Percentiles rank a stretch among this genome's conserved stretches.
Conservation (phyloP, 1,284 basidiomycete genomes). For the Microbotryum intermedium region DNA sequence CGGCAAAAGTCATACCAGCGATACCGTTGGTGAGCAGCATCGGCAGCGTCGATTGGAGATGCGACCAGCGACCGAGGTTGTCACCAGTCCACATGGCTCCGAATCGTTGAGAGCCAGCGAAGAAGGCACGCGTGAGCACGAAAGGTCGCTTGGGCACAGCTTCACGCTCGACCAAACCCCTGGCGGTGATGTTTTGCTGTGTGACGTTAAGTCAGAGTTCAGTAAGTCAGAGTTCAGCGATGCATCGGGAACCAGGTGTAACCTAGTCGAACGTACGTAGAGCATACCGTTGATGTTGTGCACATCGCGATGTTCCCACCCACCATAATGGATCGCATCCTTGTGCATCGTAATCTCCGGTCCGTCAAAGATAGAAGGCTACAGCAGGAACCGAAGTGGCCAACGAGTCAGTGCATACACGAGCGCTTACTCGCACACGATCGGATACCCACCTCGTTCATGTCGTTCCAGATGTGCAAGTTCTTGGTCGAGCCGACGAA, state of each 20-base stretch:
- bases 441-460: conserved; percentile 69
- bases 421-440: conserved; percentile 9
- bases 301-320: conserved; percentile 96
- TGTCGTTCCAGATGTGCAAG: conserved; percentile 95
- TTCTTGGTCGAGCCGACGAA: conserved; percentile 55
- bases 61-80: conserved; percentile 95
- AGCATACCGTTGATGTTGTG: conserved; percentile 83
- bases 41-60: conserved; percentile 85
- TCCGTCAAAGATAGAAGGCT: conserved; percentile 96
- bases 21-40: conserved; percentile 88
- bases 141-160: conserved; percentile 73
- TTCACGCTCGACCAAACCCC: conserved; percentile 69
- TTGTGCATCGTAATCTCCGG: conserved; percentile 97
- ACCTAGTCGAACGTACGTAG: conserved; percentile 4
- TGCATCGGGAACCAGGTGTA: neutral
- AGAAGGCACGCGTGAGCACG: conserved; percentile 91
- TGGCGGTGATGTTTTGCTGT: conserved; percentile 76
- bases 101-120: conserved; percentile 86
- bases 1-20: conserved; percentile 87
- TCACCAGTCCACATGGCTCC: conserved; percentile 99
- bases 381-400: conserved; percentile 4
- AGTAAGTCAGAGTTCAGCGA: neutral
- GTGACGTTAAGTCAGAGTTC: too few relatives aligned
- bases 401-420: too few relatives aligned
- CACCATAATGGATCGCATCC: conserved; percentile 81